Evolutionary conservation across 2,329 filamentous ascomycete genomes (phyloP).

Genomic region (Gaeumannomyces tritici): DNA sequence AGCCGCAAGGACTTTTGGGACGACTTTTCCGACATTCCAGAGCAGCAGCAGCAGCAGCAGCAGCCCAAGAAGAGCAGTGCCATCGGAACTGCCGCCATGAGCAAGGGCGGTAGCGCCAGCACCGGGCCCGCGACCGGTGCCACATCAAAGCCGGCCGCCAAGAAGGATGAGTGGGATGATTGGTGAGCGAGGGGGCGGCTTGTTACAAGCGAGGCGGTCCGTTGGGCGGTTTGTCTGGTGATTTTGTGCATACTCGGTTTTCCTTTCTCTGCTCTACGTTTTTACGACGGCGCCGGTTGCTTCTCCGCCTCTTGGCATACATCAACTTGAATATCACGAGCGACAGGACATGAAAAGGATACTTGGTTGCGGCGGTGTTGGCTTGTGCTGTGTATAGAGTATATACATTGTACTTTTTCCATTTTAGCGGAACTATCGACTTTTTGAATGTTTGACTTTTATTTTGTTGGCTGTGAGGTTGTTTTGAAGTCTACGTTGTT

Average conservation of each 20-base stretch:
- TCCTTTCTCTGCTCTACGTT: too few relatives aligned
- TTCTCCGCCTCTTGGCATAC: neutral
- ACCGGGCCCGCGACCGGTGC: slow-evolving; percentile 13
- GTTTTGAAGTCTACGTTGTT: too few relatives aligned
- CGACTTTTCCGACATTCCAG: slow-evolving; percentile 65
- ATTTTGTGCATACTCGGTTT: neutral
- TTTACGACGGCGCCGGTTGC: too few relatives aligned
- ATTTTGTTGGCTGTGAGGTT: too few relatives aligned
- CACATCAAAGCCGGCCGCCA: slow-evolving; percentile 22
- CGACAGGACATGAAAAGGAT: neutral
- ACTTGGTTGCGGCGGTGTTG: neutral
- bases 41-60: slow-evolving; percentile 31
- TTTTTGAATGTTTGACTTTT: neutral
- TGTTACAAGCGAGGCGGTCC: neutral
- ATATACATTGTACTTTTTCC: neutral
- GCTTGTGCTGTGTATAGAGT: neutral
- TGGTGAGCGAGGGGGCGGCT: slow-evolving; percentile 28
- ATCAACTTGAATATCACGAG: neutral
- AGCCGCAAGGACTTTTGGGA: slow-evolving; percentile 87
- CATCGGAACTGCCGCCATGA: slow-evolving; percentile 52
- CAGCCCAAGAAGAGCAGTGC: slow-evolving; percentile 36
- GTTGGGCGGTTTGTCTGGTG: neutral
- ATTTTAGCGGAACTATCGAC: neutral
- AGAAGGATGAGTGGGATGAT: slow-evolving; percentile 55
- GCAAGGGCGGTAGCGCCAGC: slow-evolving; percentile 34